Conservation (phyloP, 75 land plant genomes). For the Selaginella moellendorffii region DNA sequence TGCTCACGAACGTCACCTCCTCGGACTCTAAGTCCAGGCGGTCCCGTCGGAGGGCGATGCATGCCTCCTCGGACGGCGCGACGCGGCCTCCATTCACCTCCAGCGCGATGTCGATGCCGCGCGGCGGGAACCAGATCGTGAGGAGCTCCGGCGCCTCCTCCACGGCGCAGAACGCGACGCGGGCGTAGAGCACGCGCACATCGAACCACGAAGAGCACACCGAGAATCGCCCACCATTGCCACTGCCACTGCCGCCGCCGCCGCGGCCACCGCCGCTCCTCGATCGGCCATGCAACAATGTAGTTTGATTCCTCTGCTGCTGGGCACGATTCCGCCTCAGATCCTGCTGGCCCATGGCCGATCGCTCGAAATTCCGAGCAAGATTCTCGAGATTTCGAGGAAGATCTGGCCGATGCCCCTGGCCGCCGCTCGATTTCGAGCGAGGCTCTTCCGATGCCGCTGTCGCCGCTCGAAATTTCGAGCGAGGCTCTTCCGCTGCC, state of each 20-base stretch:
- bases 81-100: constrained; percentile 69
- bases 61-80: constrained; percentile 37
- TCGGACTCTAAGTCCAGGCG: constrained; percentile 62
- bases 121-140: constrained; percentile 42
- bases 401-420: too few species aligned
- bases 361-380: not conserved
- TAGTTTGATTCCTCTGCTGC: not conserved
- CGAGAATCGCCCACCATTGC: too few species aligned
- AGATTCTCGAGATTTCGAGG: too few species aligned
- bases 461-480: too few species aligned
- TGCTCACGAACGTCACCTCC: constrained; percentile 76
- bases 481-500: too few species aligned
- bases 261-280: too few species aligned
- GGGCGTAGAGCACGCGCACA: constrained; percentile 25
- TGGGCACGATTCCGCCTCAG: not conserved
- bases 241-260: too few species aligned
- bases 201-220: constrained; percentile 24
- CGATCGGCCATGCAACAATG: not conserved
- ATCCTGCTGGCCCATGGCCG: not conserved
- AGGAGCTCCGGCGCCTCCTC: constrained; percentile 48
- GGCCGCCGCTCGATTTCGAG: too few species aligned
- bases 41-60: constrained; percentile 42
- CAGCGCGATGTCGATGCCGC: constrained; percentile 41
- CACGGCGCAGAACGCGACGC: constrained; percentile 18
- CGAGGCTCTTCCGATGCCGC: too few species aligned